A percentile compares a stretch with the other conserved stretches of the same genome.
These are phyloP conservation scores for Leucogyrophana mollusca DNA, from an alignment of 768 basidiomycete species.

Conservation along the genomic window DNA sequence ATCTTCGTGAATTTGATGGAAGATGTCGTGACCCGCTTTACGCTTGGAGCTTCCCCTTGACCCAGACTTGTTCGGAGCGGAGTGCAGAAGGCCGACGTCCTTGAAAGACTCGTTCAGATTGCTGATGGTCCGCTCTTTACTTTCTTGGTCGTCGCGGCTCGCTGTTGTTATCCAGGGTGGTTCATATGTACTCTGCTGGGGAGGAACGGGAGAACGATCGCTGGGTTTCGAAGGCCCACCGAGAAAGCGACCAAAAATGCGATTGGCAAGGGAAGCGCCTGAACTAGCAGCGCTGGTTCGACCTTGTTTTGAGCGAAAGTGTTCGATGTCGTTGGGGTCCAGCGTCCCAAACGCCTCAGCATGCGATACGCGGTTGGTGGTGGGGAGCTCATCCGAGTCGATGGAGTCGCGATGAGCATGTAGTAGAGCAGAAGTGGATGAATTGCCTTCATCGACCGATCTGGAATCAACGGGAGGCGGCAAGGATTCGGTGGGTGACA, in stretches of 20 bases:
- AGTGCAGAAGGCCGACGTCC: constrained; percentile 75
- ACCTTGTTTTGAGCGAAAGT: constrained; percentile 33
- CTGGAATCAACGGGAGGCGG: constrained; percentile 11
- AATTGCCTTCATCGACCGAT: constrained; percentile 8
- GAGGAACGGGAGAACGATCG: constrained; percentile 18
- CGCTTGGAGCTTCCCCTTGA: constrained; percentile 17
- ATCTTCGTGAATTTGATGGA: constrained; percentile 63
- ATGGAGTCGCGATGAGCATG: constrained; percentile 23
- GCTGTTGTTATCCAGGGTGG: constrained; percentile 69
- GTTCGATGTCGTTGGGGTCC: constrained; percentile 52
- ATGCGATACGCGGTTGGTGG: constrained; percentile 54
- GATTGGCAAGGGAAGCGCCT: constrained; percentile 17
- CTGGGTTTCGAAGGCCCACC: constrained; percentile 10
- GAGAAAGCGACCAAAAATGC: constrained; percentile 21
- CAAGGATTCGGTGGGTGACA: constrained; percentile 15
- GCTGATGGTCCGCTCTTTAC: constrained; percentile 63
- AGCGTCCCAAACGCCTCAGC: constrained; percentile 61
- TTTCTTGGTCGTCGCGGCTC: constrained; percentile 64
- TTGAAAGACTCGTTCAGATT: constrained; percentile 75
- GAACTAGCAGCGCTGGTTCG: constrained; percentile 18
- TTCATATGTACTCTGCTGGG: constrained; percentile 32
- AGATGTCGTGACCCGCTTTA: constrained; percentile 37
- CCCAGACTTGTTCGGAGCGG: constrained; percentile 37
- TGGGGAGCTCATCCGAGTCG: constrained; percentile 22
- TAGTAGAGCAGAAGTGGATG: constrained; percentile 9